phyloP scores from a whole-genome alignment of 345 rosid genomes.

The Ceriops tagal region DNA sequence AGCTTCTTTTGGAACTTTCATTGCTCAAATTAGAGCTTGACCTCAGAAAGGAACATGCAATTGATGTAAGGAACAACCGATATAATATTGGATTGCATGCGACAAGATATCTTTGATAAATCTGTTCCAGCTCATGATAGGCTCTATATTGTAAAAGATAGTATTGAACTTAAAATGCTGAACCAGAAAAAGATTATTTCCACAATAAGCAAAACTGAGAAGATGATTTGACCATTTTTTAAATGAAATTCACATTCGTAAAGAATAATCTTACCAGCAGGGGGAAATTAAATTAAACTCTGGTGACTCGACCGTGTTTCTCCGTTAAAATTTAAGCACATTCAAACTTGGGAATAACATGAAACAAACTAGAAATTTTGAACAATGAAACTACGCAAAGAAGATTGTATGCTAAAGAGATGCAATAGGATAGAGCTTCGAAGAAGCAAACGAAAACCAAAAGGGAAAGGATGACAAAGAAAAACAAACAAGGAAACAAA shows the following conservation, averaged over 20 bases:
- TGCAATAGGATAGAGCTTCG: too few species aligned
- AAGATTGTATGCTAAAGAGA: too few species aligned
- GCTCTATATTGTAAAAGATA: background rate
- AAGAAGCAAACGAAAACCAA: too few species aligned
- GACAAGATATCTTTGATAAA: too few species aligned
- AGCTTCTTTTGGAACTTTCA: background rate
- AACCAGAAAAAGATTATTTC: background rate
- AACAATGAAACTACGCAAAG: too few species aligned
- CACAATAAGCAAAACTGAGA: too few species aligned
- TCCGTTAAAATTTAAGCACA: too few species aligned
- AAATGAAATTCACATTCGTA: background rate
- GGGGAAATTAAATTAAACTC: background rate
- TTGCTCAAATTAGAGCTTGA: background rate
- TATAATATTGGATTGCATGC: background rate
- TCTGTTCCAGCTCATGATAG: background rate
- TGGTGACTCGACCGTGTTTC: background rate
- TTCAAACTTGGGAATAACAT: background rate
- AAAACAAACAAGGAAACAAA: conserved; percentile 3
- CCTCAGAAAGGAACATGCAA: conserved; percentile 2
- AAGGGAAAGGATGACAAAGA: background rate
- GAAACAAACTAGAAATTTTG: background rate
- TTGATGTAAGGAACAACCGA: background rate
- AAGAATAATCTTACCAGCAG: background rate
- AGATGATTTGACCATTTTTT: too few species aligned
- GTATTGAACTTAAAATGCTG: background rate